A percentile compares a stretch with the other conserved stretches of the same genome.
These are phyloP conservation scores for Coniella lustricola DNA, from an alignment of 2,329 filamentous ascomycete species.

Conservation along the genomic window DNA sequence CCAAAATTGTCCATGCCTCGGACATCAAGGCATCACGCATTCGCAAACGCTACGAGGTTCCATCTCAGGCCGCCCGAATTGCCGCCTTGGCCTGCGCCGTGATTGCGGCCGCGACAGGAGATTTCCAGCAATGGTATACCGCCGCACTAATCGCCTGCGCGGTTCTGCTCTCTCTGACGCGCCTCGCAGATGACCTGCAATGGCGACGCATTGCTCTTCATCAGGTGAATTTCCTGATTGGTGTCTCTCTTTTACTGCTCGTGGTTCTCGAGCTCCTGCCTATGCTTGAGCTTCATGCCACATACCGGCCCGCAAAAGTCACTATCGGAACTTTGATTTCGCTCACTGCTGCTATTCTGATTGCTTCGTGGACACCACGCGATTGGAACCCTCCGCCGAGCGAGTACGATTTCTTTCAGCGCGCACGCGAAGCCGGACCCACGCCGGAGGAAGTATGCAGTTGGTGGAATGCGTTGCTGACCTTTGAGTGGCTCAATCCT, in stretches of 20 bases:
- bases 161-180: slow-evolving; percentile 8
- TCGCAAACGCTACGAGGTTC: slow-evolving; percentile 11
- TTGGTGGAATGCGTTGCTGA: slow-evolving; percentile 45
- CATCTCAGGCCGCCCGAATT: slow-evolving; percentile 8
- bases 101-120: slow-evolving; percentile 5
- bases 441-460: slow-evolving; percentile 47
- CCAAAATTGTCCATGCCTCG: not conserved
- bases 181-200: slow-evolving; percentile 6
- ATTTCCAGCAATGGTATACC: slow-evolving; percentile 7
- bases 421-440: slow-evolving; percentile 30
- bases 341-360: slow-evolving; percentile 29
- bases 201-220: slow-evolving; percentile 15
- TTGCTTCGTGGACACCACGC: slow-evolving; percentile 40
- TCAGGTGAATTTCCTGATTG: slow-evolving; percentile 14
- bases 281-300: slow-evolving; percentile 14
- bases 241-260: slow-evolving; percentile 7
- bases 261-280: slow-evolving; percentile 18
- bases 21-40: slow-evolving; percentile 8
- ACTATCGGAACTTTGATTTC: slow-evolving; percentile 28
- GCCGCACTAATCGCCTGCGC: slow-evolving; percentile 8
- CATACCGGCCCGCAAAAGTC: slow-evolving; percentile 22
- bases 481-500: slow-evolving; percentile 44
- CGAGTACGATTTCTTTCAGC: slow-evolving; percentile 31
- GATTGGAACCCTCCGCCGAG: slow-evolving; percentile 42
- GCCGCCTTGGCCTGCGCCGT: slow-evolving; percentile 9